Conservation (phyloP, 2,329 filamentous ascomycete species). For the Coniochaeta ligniaria region DNA sequence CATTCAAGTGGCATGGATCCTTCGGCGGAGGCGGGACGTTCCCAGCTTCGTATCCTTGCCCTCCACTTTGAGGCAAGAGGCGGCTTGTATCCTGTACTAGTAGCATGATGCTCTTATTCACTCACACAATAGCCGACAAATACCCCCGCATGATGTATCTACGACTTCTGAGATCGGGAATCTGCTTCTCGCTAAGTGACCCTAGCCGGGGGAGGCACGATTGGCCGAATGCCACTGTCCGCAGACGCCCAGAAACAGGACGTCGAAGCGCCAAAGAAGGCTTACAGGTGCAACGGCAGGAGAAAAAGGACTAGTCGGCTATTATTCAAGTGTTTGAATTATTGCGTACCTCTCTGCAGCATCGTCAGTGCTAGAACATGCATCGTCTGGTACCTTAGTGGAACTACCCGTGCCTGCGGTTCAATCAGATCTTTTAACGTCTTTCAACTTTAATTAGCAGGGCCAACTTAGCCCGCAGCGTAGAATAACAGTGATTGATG, state of each 20-base stretch:
- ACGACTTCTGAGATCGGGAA: background rate
- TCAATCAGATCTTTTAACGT: too few species aligned
- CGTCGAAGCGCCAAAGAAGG: background rate
- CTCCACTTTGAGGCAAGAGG: background rate
- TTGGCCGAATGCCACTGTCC: background rate
- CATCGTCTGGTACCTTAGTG: too few species aligned
- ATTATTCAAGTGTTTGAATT: too few species aligned
- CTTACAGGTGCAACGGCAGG: too few species aligned
- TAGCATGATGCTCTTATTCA: background rate
- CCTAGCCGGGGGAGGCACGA: background rate
- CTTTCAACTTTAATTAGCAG: too few species aligned
- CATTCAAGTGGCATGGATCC: background rate
- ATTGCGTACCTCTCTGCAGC: too few species aligned
- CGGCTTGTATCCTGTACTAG: background rate
- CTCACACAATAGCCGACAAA: background rate
- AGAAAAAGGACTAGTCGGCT: too few species aligned
- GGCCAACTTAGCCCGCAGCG: too few species aligned
- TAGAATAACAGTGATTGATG: too few species aligned
- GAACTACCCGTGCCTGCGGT: too few species aligned
- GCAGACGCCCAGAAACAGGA: background rate
- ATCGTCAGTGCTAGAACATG: too few species aligned
- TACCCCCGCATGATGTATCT: background rate
- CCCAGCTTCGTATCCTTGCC: background rate
- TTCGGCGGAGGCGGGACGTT: slow-evolving; percentile 1
- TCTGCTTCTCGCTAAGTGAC: background rate